Base-by-base conservation (phyloP, 2,329 filamentous ascomycete genomes). In the Alternaria sp. region DNA sequence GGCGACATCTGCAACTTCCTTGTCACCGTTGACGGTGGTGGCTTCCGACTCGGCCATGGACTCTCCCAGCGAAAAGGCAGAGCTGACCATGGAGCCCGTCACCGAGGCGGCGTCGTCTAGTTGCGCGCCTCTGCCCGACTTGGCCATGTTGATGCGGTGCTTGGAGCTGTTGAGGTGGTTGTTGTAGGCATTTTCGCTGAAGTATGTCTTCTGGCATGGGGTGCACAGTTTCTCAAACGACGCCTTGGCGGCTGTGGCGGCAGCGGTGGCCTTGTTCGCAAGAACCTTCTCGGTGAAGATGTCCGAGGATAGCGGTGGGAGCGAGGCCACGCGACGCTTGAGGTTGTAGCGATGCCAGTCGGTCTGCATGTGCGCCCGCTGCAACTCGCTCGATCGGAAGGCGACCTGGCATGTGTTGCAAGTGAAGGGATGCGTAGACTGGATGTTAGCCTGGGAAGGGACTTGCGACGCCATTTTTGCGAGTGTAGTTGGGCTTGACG, bases 261-360 rank as follows among this genome's bases (percentile, higher is more conserved):
- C 92, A 15, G 93, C 91, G 8, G 88, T 89, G 26, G 94, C 94
- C 77, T 96, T 93, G 67, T 94, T 95, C 72, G 93, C 93, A 15
- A 97, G 85, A 43, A 99, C 95, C 80, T 98, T 98, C 73, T 98
- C 96, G 73, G 93, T 93, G 80, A 98, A 99, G 61, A 93, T 87
- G 78, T 98, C 94, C 57, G 95, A 94, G 7, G 93, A 90, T 52
- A 98, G 93, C 4, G 96, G 94, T 28, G 95, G 93, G 6, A 98
- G 85, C 6, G 92, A 93, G 45, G 95, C 93, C 60, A 98, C 92
- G 74, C 94, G 90, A 72, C 96, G 92, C 84, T 98, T 97, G 74
- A 98, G 88, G 80, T 99, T 99, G 82, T 97, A 97, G 69, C 96
- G 90, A 81, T 99, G 95, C 96, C 96, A 99, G 83, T 99, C 96